These are phyloP conservation scores for Pyrus bretschneideri DNA, from an alignment of 306 rosid genomes.

Conservation along the genomic window DNA sequence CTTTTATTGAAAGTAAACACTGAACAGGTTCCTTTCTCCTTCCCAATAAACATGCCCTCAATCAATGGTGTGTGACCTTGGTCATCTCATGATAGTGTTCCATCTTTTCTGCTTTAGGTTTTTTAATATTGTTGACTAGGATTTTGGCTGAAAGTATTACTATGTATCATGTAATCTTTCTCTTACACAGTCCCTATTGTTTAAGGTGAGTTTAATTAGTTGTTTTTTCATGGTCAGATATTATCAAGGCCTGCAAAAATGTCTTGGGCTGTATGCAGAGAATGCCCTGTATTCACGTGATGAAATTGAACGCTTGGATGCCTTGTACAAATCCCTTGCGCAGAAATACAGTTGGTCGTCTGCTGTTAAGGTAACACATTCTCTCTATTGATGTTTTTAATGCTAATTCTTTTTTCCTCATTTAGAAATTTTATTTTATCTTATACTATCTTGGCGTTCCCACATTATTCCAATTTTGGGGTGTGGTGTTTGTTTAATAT, in stretches of 20 bases:
- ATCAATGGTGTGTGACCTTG: background rate
- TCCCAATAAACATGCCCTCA: background rate
- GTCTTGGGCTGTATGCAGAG: constrained; percentile 70
- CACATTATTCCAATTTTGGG: background rate
- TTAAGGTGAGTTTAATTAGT: constrained; percentile 9
- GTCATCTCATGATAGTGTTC: background rate
- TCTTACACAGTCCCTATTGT: background rate
- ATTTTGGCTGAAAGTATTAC: background rate
- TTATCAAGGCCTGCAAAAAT: constrained; percentile 90
- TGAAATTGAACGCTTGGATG: constrained; percentile 64
- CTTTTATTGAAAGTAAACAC: background rate
- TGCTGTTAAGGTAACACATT: constrained; percentile 69
- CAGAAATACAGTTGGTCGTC: constrained; percentile 87
- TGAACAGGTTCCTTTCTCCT: background rate
- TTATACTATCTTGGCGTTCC: background rate
- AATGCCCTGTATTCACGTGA: constrained; percentile 56
- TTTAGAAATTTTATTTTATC: background rate
- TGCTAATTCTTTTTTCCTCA: background rate
- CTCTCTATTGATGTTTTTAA: background rate
- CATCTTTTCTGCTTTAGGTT: background rate
- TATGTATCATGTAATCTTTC: background rate
- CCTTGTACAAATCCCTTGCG: constrained; percentile 60
- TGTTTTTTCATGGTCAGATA: constrained; percentile 44
- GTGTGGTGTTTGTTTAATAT: background rate
- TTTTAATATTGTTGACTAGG: background rate